Conservation (phyloP, 129 eudicot species). For the Saposhnikovia divaricata region DNA sequence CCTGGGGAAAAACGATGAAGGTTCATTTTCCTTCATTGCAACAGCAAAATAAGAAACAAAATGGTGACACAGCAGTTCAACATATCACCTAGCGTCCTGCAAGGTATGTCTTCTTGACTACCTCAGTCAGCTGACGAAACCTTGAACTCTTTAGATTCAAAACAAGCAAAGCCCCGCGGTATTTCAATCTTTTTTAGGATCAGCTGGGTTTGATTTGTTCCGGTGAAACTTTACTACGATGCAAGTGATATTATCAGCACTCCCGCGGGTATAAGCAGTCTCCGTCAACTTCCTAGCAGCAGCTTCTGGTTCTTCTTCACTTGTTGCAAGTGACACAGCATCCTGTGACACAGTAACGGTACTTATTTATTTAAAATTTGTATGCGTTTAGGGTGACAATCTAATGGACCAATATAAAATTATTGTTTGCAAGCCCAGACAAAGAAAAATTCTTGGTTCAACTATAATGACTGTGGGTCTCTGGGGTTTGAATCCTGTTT, state of each 20-base stretch:
- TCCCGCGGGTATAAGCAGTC: conserved; percentile 80
- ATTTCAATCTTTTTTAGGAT: conserved; percentile 2
- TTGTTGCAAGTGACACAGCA: conserved; percentile 69
- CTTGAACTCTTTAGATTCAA: neutral
- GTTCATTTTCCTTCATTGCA: conserved; percentile 8
- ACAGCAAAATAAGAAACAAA: conserved; percentile 14
- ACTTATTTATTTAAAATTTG: neutral
- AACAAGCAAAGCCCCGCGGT: neutral
- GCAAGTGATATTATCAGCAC: conserved; percentile 83
- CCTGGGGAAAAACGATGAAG: neutral
- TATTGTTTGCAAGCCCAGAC: neutral
- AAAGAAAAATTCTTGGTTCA: neutral
- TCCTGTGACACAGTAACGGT: conserved; percentile 35
- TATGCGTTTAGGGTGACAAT: neutral
- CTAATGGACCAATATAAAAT: neutral
- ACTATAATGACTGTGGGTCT: neutral
- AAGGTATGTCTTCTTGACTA: neutral
- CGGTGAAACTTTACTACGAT: conserved; percentile 68
- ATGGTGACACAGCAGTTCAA: conserved; percentile 35
- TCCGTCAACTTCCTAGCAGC: conserved; percentile 75
- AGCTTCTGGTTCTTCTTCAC: conserved; percentile 65
- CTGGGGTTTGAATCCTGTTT: neutral
- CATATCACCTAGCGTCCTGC: conserved; percentile 20
- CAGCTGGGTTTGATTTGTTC: conserved; percentile 17
- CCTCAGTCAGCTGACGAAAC: neutral